Conservation (phyloP, 2,329 filamentous ascomycete genomes). For the Phialocephala subalpina region DNA sequence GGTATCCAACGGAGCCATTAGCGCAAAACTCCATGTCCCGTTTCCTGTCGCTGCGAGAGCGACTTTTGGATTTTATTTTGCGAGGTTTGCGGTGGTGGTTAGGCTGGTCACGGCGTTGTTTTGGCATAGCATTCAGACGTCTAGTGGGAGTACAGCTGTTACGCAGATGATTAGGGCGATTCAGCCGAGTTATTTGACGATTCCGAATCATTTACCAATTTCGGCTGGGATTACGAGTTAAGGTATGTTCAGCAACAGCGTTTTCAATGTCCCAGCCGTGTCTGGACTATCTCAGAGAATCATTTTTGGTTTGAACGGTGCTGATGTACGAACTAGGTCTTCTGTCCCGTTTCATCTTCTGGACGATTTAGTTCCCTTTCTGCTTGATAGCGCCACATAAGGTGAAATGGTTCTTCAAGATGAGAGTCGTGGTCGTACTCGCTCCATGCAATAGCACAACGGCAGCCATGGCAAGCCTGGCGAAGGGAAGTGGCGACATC, state of each 20-base stretch:
- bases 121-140: constrained; percentile 20
- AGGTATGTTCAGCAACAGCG: constrained; percentile 60
- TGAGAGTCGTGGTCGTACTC: constrained; percentile 47
- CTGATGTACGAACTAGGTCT: too few relatives aligned
- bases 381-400: constrained; percentile 55
- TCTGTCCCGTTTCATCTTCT: constrained; percentile 54
- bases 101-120: constrained; percentile 37
- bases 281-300: too few relatives aligned
- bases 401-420: constrained; percentile 58
- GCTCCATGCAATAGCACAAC: constrained; percentile 11
- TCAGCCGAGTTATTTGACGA: constrained; percentile 58
- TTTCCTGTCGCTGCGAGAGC: constrained; percentile 51
- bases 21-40: constrained; percentile 51
- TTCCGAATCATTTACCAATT: constrained; percentile 58
- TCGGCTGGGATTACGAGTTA: constrained; percentile 60
- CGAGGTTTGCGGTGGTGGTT: constrained; percentile 46
- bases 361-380: constrained; percentile 38
- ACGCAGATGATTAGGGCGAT: constrained; percentile 45
- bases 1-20: constrained; percentile 50
- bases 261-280: too few relatives aligned
- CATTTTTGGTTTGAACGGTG: too few relatives aligned
- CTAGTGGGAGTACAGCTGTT: constrained; percentile 12
- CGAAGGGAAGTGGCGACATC: constrained; percentile 18
- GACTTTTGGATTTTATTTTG: constrained; percentile 52
- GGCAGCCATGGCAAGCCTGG: constrained; percentile 20